phyloP scores from a whole-genome alignment of 2,329 filamentous ascomycete genomes.

The Pseudogymnoascus sp. region DNA sequence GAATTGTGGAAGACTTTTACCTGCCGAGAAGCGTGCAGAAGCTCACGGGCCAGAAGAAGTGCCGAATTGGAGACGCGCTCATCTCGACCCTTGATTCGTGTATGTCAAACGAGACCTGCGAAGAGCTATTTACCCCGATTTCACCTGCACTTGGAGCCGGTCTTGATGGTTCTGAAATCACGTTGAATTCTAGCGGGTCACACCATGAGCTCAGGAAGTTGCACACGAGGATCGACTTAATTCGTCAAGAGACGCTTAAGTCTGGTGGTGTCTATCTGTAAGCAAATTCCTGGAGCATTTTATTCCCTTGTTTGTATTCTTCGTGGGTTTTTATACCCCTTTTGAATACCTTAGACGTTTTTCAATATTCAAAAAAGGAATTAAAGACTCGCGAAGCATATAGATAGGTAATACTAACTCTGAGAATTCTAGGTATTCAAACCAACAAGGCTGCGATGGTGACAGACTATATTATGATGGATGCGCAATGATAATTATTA shows the following conservation, averaged over 20 bases:
- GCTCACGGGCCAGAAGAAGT: constrained; percentile 45
- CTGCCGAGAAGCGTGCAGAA: constrained; percentile 52
- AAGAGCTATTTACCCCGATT: constrained; percentile 57
- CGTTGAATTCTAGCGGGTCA: constrained; percentile 61
- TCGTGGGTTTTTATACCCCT: not conserved
- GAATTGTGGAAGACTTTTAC: constrained; percentile 56
- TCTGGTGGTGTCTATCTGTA: constrained; percentile 48
- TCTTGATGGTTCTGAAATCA: constrained; percentile 65
- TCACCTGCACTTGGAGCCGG: constrained; percentile 47
- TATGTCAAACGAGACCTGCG: constrained; percentile 59
- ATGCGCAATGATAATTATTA: constrained; percentile 53
- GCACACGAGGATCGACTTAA: constrained; percentile 55
- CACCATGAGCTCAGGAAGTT: constrained; percentile 65
- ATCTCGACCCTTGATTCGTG: constrained; percentile 51
- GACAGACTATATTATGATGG: constrained; percentile 54
- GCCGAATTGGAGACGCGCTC: constrained; percentile 53
- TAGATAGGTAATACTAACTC: constrained; percentile 16
- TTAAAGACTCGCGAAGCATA: constrained; percentile 31
- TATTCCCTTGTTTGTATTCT: not conserved
- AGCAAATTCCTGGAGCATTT: not conserved
- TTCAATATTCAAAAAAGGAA: not conserved
- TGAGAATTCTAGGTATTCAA: constrained; percentile 41
- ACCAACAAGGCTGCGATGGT: constrained; percentile 53
- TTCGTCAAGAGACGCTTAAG: constrained; percentile 58
- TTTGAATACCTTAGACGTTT: not conserved